Evolutionary conservation across 2,329 filamentous ascomycete species (phyloP), one percentile per base, ranked within the genome.

Genomic region (Fusarium nurragi): DNA sequence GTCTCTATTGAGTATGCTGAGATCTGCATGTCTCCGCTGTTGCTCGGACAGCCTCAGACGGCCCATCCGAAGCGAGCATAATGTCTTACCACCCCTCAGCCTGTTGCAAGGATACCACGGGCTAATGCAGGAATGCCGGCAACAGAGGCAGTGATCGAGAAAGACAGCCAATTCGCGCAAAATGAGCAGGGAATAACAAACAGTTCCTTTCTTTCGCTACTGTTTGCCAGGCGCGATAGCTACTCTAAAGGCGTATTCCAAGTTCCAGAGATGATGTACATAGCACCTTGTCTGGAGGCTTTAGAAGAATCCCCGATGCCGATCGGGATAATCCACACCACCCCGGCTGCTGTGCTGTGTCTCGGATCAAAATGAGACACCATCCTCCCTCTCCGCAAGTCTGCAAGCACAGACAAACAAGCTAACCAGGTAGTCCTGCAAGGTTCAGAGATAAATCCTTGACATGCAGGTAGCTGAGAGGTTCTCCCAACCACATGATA

Each of bases 1-100:
- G 21, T 18, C 19, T 47, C 37, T 26, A 22, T 32, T 25, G 14
- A 43, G n/a, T 10, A 22, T 36, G 22, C 5, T 54, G 25, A 16
- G 41, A 57, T 47, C 40, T 67, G 52, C 51, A 52, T 45, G 32
- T 32, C 54, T 39, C 43, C 36, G 25, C 53, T 44, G 19, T 48
- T 44, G 21, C 21, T 54, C 32, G 25, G 47, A 28, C 25, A 44
- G 23, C 57, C 44, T 44, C 38, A 60, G 55, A 44, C 32, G 26
- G 36, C n/a, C 36, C 16, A 14, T 26, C 37, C 37, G n/a, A 62
- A 50, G 36, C 38, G 53, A 54, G 26, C 28, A 50, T 28, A 59
- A 37, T 54, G 60, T 52, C 53, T 54, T 22, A 65, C 45, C 12
- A 19, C 18, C 19, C 44, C 30, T 26, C 43, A 21, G 23, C 19